Evolutionary conservation across 768 basidiomycete species (phyloP).

Genomic region (Pulveroboletus sp.): DNA sequence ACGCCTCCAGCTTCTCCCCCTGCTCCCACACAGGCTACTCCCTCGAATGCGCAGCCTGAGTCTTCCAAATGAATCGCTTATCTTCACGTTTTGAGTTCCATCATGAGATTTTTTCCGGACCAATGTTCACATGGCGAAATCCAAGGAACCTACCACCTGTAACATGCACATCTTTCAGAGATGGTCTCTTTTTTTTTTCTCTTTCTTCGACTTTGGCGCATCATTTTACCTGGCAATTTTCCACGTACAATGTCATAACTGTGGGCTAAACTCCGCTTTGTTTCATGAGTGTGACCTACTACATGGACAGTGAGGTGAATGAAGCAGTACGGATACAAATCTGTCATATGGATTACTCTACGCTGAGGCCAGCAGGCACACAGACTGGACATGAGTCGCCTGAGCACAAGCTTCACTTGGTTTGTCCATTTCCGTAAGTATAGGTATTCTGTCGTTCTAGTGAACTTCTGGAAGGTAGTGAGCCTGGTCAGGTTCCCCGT

Average conservation of each 20-base stretch:
- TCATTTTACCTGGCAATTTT: neutral
- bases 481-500: constrained; percentile 1
- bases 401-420: neutral
- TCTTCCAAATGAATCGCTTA: constrained; percentile 3
- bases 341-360: neutral
- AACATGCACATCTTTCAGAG: neutral
- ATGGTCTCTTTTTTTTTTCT: neutral
- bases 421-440: neutral
- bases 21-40: constrained; percentile 1
- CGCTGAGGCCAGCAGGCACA: neutral
- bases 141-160: neutral
- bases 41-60: constrained; percentile 9
- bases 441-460: neutral
- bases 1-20: constrained; percentile 11
- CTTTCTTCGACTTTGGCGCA: too few relatives aligned
- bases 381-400: neutral
- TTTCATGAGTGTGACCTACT: constrained; percentile 10
- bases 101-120: neutral
- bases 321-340: too few relatives aligned
- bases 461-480: constrained; percentile 5
- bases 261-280: neutral
- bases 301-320: neutral
- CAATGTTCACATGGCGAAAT: constrained; percentile 2
- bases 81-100: neutral
- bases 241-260: constrained; percentile 6